Percentiles rank a stretch among this genome's conserved stretches.
Conservation (phyloP, 2,329 filamentous ascomycete genomes). For the Zymoseptoria passerinii region DNA sequence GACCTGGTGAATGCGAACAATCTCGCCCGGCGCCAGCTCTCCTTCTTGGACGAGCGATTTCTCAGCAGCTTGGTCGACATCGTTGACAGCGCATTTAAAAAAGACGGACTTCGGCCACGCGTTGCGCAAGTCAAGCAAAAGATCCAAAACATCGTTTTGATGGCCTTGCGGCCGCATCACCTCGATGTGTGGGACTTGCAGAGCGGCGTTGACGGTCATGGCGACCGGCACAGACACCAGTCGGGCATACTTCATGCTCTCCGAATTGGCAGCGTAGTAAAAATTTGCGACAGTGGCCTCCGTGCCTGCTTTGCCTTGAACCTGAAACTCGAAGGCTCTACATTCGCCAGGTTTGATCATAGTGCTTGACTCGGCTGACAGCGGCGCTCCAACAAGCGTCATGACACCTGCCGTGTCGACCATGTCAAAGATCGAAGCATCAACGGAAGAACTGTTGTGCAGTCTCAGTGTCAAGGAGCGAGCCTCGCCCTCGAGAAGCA, state of each 20-base stretch:
- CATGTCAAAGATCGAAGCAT: constrained; percentile 58
- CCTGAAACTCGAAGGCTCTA: constrained; percentile 70
- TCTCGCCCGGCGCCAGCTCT: constrained; percentile 15
- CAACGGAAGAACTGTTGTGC: constrained; percentile 65
- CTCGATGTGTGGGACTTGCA: constrained; percentile 74
- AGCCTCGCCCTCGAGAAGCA: constrained; percentile 86
- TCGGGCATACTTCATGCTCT: constrained; percentile 13
- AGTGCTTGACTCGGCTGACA: constrained; percentile 3
- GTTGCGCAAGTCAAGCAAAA: constrained; percentile 79
- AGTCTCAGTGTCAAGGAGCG: constrained; percentile 70
- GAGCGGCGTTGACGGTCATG: constrained; percentile 83
- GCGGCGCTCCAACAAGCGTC: neutral
- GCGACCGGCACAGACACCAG: constrained; percentile 64
- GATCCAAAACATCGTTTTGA: constrained; percentile 57
- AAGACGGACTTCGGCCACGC: constrained; percentile 76
- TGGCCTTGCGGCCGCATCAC: constrained; percentile 53
- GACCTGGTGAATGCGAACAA: constrained; percentile 13
- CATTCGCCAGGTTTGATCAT: constrained; percentile 46
- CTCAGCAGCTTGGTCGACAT: constrained; percentile 4
- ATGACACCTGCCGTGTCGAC: constrained; percentile 16
- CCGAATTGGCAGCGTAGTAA: constrained; percentile 50
- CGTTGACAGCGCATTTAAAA: constrained; percentile 13
- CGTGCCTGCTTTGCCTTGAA: constrained; percentile 77
- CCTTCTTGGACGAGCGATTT: constrained; percentile 6
- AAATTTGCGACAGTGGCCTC: constrained; percentile 72